Evolutionary conservation across 208 protist genomes (phyloP).

Genomic region (Vickermania ingenoplastis): DNA sequence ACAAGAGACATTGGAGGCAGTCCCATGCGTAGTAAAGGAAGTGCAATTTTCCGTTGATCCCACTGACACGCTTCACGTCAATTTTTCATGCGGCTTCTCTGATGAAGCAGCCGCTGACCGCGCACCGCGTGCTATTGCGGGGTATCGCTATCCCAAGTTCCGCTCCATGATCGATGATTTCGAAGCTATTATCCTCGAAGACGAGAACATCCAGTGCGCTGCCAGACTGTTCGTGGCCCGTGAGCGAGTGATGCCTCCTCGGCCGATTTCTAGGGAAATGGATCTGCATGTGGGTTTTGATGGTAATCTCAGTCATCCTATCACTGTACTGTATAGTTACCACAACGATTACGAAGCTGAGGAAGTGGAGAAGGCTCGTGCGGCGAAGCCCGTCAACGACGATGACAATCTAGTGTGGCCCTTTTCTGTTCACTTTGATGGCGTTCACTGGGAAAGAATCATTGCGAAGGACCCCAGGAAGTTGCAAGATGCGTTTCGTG

Average conservation of each 20-base stretch:
- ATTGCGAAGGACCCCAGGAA: background rate
- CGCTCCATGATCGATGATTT: background rate
- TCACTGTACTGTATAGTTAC: background rate
- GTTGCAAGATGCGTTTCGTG: background rate
- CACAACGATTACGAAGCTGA: background rate
- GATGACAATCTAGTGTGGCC: background rate
- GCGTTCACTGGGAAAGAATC: background rate
- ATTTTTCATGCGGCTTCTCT: background rate
- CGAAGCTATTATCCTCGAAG: background rate
- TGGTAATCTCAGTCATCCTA: background rate
- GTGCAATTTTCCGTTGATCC: background rate
- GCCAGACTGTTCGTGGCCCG: background rate
- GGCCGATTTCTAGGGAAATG: background rate
- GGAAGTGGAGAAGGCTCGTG: background rate
- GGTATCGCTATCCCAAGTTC: background rate
- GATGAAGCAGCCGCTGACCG: background rate
- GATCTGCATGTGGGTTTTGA: background rate
- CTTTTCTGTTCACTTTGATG: slow-evolving; percentile 1
- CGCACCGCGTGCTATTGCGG: background rate
- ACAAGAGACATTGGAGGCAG: background rate
- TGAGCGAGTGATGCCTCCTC: background rate
- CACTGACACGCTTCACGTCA: background rate
- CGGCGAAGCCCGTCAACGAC: background rate
- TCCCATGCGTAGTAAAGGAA: background rate
- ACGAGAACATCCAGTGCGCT: background rate